phyloP scores from a whole-genome alignment of 1,284 basidiomycete species.

The Naganishia sp. region DNA sequence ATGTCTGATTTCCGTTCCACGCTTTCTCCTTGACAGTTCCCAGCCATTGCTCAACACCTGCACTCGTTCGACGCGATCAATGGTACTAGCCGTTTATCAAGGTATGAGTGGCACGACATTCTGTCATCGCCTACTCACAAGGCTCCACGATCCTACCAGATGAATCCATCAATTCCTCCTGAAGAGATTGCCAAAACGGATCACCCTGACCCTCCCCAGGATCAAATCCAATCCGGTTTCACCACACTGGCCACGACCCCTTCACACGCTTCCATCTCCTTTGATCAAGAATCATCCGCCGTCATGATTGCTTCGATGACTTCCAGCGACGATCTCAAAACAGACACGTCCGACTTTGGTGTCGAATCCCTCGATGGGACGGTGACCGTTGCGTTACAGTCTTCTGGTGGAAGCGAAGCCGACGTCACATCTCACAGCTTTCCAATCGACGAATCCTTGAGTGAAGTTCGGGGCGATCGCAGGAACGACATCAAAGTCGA shows the following conservation, averaged over 20 bases:
- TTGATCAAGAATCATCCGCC: background rate
- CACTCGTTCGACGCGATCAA: too few species aligned
- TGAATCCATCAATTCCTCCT: background rate
- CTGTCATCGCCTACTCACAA: too few species aligned
- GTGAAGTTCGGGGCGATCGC: background rate
- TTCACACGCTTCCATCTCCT: background rate
- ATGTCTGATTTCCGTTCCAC: too few species aligned
- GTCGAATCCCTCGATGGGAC: background rate
- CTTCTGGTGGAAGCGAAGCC: background rate
- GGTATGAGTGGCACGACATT: too few species aligned
- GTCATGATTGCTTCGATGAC: background rate
- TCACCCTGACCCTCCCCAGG: background rate
- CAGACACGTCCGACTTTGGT: background rate
- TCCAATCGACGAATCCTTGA: background rate
- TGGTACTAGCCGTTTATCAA: too few species aligned
- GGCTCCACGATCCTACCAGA: background rate
- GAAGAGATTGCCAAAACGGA: background rate
- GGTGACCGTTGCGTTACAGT: background rate
- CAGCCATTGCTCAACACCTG: too few species aligned
- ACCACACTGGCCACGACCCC: background rate
- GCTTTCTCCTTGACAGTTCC: too few species aligned
- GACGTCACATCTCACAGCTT: background rate
- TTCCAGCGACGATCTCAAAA: background rate
- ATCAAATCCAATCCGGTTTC: background rate
- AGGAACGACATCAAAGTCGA: background rate